Evolutionary conservation across 331 rosid species (phyloP).

Genomic region (Telfairia occidentalis): DNA sequence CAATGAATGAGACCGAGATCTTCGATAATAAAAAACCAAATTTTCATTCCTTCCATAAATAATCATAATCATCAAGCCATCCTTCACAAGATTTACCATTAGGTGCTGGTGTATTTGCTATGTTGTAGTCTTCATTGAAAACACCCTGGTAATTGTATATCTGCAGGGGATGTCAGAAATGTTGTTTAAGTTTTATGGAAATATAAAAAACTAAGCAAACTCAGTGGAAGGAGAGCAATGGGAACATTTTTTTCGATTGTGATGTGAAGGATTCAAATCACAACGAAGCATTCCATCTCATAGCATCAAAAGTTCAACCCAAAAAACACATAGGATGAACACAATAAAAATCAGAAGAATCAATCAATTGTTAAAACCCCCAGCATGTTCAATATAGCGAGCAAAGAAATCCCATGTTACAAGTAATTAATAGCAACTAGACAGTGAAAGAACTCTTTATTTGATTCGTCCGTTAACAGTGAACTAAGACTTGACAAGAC

Average conservation of each 20-base stretch:
- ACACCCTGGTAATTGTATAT: slow-evolving; percentile 76
- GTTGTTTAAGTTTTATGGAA: not conserved
- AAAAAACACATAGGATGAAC: not conserved
- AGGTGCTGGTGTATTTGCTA: slow-evolving; percentile 93
- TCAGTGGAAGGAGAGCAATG: not conserved
- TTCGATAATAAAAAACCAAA: not conserved
- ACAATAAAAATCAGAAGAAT: not conserved
- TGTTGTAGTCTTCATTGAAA: slow-evolving; percentile 78
- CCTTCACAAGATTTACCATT: slow-evolving; percentile 38
- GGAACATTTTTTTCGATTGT: not conserved
- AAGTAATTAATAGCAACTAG: not conserved
- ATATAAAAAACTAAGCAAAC: not conserved
- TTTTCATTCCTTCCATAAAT: not conserved
- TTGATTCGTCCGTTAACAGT: not conserved
- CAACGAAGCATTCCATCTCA: not conserved
- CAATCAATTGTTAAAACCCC: not conserved
- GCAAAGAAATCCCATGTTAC: not conserved
- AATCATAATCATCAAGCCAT: slow-evolving; percentile 9
- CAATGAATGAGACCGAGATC: not conserved
- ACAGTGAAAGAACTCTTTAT: not conserved
- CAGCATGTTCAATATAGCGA: not conserved
- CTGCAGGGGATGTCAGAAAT: slow-evolving; percentile 26
- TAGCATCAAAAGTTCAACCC: not conserved
- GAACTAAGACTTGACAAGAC: not conserved
- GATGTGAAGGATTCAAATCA: not conserved